phyloP scores from a whole-genome alignment of 1,139 yeast species.

The Geotrichum carabidarum region DNA sequence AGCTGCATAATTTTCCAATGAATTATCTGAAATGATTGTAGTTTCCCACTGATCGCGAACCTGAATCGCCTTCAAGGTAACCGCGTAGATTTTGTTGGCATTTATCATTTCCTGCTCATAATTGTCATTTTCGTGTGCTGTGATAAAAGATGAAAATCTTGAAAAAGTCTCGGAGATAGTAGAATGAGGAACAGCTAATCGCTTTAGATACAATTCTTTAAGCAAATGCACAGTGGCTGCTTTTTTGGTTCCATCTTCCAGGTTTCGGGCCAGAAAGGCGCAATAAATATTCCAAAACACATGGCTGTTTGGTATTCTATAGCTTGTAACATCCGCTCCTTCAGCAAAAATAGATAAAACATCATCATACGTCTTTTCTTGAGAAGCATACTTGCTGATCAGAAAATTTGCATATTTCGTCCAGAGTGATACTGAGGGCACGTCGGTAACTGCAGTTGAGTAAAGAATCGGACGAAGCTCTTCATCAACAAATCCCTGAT shows the following conservation, averaged over 20 bases:
- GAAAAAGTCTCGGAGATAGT: slow-evolving; percentile 43
- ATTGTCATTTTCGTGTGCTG: slow-evolving; percentile 30
- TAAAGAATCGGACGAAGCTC: slow-evolving; percentile 22
- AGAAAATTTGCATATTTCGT: slow-evolving; percentile 25
- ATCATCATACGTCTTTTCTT: slow-evolving; percentile 12
- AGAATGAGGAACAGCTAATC: slow-evolving; percentile 45
- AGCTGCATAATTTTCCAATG: slow-evolving; percentile 29
- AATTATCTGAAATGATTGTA: slow-evolving; percentile 20
- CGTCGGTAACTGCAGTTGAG: slow-evolving; percentile 23
- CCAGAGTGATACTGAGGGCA: slow-evolving; percentile 25
- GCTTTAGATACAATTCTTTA: slow-evolving; percentile 35
- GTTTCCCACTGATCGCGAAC: slow-evolving; percentile 28
- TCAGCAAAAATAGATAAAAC: slow-evolving; percentile 14
- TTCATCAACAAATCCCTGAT: slow-evolving; percentile 9
- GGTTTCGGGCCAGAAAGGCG: slow-evolving; percentile 18
- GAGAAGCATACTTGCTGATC: slow-evolving; percentile 11
- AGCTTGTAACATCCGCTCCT: slow-evolving; percentile 33
- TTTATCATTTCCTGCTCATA: slow-evolving; percentile 43
- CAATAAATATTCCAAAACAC: slow-evolving; percentile 39
- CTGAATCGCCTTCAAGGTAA: slow-evolving; percentile 33
- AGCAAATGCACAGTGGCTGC: slow-evolving; percentile 23
- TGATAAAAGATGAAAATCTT: slow-evolving; percentile 44
- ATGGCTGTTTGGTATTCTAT: slow-evolving; percentile 40
- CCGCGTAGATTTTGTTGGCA: slow-evolving; percentile 40
- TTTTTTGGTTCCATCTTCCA: slow-evolving; percentile 18